Base-by-base conservation (phyloP, 306 rosid species). In the Quercus bicolor region DNA sequence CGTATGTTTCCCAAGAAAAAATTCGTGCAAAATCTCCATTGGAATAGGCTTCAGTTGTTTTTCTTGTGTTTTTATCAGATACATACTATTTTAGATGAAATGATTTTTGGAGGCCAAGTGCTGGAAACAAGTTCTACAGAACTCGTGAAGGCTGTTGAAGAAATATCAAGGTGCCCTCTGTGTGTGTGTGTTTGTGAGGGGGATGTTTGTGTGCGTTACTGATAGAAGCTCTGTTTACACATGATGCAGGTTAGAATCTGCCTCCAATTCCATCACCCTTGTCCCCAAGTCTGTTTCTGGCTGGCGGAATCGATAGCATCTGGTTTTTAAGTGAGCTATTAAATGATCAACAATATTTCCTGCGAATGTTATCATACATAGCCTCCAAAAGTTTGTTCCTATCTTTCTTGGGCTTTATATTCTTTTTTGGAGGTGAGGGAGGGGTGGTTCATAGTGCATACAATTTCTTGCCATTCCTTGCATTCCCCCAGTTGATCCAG, bases 41-140 rank as follows among this genome's bases (percentile, higher is more conserved):
- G 31, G 70, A 43, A 43, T 65, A 68, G 54, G 73, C 21, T 56
- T 73, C 45, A 72, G 60, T 71, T 13, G 48, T 73, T 56, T 70
- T 79, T 85, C n/a, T 13, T 64, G 59, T 71, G 77, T 70, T 62
- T 61, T 45, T 72, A 40, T 54, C 89, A 95, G 99, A 75, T 95
- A 88, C 93, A 91, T 81, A 80, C 93, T 16, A 88, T 95, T 80
- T 69, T 95, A 70, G 99, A 93, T 83, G 97, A 93, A 86, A 91
- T 91, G 65, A 76, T 95, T 75, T 89, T 93, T 52, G 99, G 99
- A 75, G 97, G 98, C 60, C 97, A 89, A 83, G 98, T 95, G 62
- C 81, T 95, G 79, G 99, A 95, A 87, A 93, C 96, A 73, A 91
- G 87, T 89, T 95, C 99, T 69, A 76, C 86, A 10, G 98, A 91